Evolutionary conservation across 352 stramenopile species (phyloP).

Genomic region (Pythium scleroteichum): DNA sequence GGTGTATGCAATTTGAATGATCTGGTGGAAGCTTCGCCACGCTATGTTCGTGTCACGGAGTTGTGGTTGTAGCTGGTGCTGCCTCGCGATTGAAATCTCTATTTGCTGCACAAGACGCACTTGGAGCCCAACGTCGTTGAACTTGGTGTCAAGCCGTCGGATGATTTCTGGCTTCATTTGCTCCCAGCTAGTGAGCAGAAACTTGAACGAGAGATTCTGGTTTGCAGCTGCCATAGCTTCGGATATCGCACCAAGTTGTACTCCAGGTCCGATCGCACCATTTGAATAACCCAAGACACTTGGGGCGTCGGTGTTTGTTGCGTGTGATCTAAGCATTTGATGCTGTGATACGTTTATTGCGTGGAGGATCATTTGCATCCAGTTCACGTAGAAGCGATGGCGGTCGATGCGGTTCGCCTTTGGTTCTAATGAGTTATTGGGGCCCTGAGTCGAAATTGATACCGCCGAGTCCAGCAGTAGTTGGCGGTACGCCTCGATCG

Average conservation of each 20-base stretch:
- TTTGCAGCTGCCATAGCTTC: slow-evolving; percentile 35
- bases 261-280: slow-evolving; percentile 5
- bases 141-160: slow-evolving; percentile 33
- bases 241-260: slow-evolving; percentile 38
- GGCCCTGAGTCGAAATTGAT: neutral
- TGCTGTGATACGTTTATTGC: slow-evolving; percentile 42
- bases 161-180: slow-evolving; percentile 49
- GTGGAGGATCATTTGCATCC: slow-evolving; percentile 34
- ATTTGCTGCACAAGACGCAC: slow-evolving; percentile 53
- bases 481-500: slow-evolving; percentile 36
- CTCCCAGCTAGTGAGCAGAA: slow-evolving; percentile 42
- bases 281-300: slow-evolving; percentile 3
- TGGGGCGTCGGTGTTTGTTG: neutral
- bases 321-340: slow-evolving; percentile 28
- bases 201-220: slow-evolving; percentile 34
- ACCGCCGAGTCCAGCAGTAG: slow-evolving; percentile 24
- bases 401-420: slow-evolving; percentile 3
- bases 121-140: slow-evolving; percentile 47
- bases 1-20: slow-evolving; percentile 41
- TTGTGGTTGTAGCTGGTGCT: neutral
- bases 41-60: slow-evolving; percentile 14
- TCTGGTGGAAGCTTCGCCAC: slow-evolving; percentile 43
- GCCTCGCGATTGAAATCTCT: slow-evolving; percentile 23
- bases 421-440: neutral
- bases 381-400: slow-evolving; percentile 33